phyloP scores from a whole-genome alignment of 2,329 filamentous ascomycete genomes.

The Ophiostoma himal-ulmi region DNA sequence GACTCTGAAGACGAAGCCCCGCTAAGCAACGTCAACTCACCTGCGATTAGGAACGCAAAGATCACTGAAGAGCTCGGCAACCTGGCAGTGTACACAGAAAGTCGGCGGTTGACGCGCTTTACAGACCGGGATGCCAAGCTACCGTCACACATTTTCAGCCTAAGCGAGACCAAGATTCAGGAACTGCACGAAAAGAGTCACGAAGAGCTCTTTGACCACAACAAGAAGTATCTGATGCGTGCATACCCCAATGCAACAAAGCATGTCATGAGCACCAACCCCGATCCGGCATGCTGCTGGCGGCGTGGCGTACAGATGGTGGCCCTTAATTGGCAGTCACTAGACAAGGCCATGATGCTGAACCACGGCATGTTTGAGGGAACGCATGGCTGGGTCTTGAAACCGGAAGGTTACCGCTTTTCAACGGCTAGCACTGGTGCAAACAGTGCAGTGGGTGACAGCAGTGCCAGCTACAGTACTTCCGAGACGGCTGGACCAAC shows the following conservation, averaged over 20 bases:
- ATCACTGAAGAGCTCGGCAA: constrained; percentile 67
- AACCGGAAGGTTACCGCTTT: constrained; percentile 66
- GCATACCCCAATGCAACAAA: constrained; percentile 79
- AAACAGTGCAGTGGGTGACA: constrained; percentile 32
- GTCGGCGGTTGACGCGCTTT: constrained; percentile 72
- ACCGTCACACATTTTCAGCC: constrained; percentile 73
- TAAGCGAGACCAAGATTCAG: constrained; percentile 72
- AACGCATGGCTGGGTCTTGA: constrained; percentile 76
- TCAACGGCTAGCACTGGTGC: constrained; percentile 31
- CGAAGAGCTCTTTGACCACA: constrained; percentile 77
- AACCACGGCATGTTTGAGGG: constrained; percentile 97
- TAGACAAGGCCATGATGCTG: constrained; percentile 90
- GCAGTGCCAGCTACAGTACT: constrained; percentile 27
- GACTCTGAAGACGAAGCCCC: constrained; percentile 41
- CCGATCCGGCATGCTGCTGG: constrained; percentile 88
- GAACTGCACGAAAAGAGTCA: constrained; percentile 55
- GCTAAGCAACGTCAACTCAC: constrained; percentile 27
- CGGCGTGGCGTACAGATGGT: constrained; percentile 94
- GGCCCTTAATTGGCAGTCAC: constrained; percentile 94
- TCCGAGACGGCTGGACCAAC: neutral
- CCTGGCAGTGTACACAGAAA: constrained; percentile 80
- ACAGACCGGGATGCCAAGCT: constrained; percentile 56
- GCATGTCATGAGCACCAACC: constrained; percentile 77
- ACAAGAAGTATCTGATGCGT: constrained; percentile 80
- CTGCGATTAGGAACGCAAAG: constrained; percentile 24